A percentile compares a stretch with the other conserved stretches of the same genome.
Evolutionary conservation across 257 asterid genomes (phyloP).

Genomic region (Solanum dulcamara): DNA sequence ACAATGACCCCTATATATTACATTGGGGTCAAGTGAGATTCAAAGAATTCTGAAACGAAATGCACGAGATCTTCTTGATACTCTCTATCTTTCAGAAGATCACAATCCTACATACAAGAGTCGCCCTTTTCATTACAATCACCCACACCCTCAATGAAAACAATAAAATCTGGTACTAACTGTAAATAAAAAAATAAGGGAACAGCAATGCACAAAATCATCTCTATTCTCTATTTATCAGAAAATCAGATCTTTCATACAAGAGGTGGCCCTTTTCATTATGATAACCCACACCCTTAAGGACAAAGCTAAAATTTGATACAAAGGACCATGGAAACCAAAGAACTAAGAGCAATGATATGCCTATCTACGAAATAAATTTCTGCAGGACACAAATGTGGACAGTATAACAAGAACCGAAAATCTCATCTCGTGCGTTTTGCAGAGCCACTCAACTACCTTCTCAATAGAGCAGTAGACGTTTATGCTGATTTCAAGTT

Average conservation of each 20-base stretch:
- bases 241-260: neutral
- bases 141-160: neutral
- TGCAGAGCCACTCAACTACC: neutral
- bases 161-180: neutral
- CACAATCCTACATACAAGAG: neutral
- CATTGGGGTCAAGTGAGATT: too few species aligned
- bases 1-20: too few species aligned
- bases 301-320: neutral
- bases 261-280: neutral
- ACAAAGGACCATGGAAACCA: neutral
- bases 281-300: neutral
- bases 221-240: neutral
- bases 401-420: neutral
- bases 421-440: neutral
- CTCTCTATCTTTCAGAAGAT: neutral
- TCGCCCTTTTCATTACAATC: neutral
- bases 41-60: neutral
- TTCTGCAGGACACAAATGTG: neutral
- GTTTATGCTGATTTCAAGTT: neutral
- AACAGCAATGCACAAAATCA: neutral
- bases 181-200: neutral
- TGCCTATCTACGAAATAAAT: constrained; percentile 11
- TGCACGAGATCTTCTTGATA: neutral
- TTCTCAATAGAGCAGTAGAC: neutral
- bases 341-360: neutral